A percentile compares a stretch with the other conserved stretches of the same genome.
Evolutionary conservation across 2,329 filamentous ascomycete species (phyloP).

Genomic region (Colletotrichum sp.): DNA sequence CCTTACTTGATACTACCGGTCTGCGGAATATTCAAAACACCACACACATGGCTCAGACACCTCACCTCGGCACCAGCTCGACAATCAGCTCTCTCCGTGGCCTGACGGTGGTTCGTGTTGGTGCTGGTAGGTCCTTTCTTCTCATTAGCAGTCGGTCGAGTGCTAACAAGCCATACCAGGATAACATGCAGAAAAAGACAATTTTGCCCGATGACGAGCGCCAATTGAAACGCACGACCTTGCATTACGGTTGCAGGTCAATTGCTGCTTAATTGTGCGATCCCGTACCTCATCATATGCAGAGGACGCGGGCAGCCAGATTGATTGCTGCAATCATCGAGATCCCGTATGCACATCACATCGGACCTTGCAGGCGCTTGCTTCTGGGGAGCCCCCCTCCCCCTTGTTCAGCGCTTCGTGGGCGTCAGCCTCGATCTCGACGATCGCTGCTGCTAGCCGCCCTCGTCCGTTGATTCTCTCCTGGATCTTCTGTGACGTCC

Average conservation of each 20-base stretch:
- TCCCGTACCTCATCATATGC: background rate
- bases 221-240: background rate
- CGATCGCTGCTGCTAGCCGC: background rate
- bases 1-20: background rate
- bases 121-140: background rate
- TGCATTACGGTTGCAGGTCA: background rate
- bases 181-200: background rate
- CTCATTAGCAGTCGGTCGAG: background rate
- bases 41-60: background rate
- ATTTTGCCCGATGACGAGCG: background rate
- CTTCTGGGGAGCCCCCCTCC: background rate
- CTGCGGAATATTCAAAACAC: background rate
- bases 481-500: background rate
- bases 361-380: slow-evolving; percentile 1
- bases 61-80: background rate
- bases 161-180: background rate
- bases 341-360: background rate
- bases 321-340: background rate
- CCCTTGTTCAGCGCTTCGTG: background rate
- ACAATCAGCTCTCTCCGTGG: background rate
- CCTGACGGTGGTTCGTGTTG: background rate
- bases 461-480: background rate
- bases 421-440: slow-evolving; percentile 4
- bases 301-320: background rate
- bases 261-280: background rate